Evolutionary conservation across 495 filamentous ascomycete genomes (phyloP).

Genomic region (Aspergillus heteromorphus): DNA sequence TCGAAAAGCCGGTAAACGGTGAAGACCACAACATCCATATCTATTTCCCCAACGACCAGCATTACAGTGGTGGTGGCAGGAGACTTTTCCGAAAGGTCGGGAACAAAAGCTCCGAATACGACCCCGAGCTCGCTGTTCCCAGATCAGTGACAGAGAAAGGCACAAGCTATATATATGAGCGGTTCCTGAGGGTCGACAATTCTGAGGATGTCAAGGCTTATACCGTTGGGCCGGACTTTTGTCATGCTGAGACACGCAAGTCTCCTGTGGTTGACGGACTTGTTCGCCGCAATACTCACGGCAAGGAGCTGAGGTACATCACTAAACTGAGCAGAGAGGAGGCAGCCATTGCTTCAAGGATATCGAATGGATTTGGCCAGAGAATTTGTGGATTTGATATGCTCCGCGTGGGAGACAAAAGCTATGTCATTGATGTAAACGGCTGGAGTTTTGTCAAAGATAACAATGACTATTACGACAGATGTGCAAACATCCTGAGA

Average conservation of each 20-base stretch:
- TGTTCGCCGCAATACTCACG: constrained; percentile 91
- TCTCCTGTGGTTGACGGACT: constrained; percentile 95
- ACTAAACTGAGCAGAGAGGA: constrained; percentile 79
- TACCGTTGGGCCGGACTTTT: constrained; percentile 89
- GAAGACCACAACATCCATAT: constrained; percentile 99
- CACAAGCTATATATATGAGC: constrained; percentile 90
- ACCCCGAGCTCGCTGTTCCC: constrained; percentile 67
- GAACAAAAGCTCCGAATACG: constrained; percentile 95
- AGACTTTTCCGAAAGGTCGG: constrained; percentile 94
- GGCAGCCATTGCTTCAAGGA: constrained; percentile 77
- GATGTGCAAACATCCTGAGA: constrained; percentile 75
- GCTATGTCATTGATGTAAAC: constrained; percentile 98
- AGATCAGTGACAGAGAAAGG: constrained; percentile 70
- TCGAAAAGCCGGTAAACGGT: constrained; percentile 96
- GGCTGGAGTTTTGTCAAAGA: constrained; percentile 99
- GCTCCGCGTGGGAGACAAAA: constrained; percentile 77
- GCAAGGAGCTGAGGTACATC: constrained; percentile 95
- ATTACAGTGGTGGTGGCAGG: constrained; percentile 76
- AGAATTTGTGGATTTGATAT: constrained; percentile 95
- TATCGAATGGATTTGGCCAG: constrained; percentile 89
- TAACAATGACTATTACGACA: constrained; percentile 97
- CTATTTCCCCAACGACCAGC: constrained; percentile 77
- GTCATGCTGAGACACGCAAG: constrained; percentile 94
- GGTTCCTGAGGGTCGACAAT: constrained; percentile 93
- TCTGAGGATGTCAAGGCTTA: constrained; percentile 98